Base-by-base conservation (phyloP, 345 rosid species). In the Excoecaria agallocha region DNA sequence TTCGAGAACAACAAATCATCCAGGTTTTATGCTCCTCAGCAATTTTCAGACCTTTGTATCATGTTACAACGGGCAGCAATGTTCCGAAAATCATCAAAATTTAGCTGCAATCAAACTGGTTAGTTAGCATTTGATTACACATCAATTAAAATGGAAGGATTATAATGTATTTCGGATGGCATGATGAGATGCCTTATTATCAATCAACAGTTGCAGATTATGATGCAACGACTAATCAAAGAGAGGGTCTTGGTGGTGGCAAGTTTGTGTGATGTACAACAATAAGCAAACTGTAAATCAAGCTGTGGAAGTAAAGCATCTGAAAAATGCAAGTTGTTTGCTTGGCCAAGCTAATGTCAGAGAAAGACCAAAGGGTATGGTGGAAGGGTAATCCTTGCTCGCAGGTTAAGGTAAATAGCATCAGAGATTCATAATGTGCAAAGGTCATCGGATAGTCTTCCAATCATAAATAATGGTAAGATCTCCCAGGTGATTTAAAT, bases 21-120 rank as follows among this genome's bases (percentile, higher is more conserved):
- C 13, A 37, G 50, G 13, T 35, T 60, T 24, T 5, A 17, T 55
- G n/a, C 30, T n/a, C 60, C 48, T 75, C 67, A 67, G 7, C 19
- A 24, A 38, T 74, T 66, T 54, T 52, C 77, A 38, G 84, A 71
- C 66, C 80, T 52, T 76, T 52, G 83, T 19, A 87, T 25, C 90
- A 93, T 87, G 69, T 86, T 86, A 83, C 93, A 93, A 55, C 91
- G 82, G 11, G 73, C 65, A 68, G 84, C 92, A 72, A 91, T 83
- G 81, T 82, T 85, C 66, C 60, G 81, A 74, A 91, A 89, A 71
- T 93, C 95, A 65, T 85, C 90, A 50, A 91, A 86, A 81, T 73
- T 79, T 69, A 93, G 85, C 97, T 93, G 94, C 78, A 75, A 78
- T 22, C 12, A n/a, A 60, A 24, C 38, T 62, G 46, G 20, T 49